These are phyloP conservation scores for Symbiotaphrina buchneri DNA, from an alignment of 495 filamentous ascomycete genomes.

Conservation along the genomic window DNA sequence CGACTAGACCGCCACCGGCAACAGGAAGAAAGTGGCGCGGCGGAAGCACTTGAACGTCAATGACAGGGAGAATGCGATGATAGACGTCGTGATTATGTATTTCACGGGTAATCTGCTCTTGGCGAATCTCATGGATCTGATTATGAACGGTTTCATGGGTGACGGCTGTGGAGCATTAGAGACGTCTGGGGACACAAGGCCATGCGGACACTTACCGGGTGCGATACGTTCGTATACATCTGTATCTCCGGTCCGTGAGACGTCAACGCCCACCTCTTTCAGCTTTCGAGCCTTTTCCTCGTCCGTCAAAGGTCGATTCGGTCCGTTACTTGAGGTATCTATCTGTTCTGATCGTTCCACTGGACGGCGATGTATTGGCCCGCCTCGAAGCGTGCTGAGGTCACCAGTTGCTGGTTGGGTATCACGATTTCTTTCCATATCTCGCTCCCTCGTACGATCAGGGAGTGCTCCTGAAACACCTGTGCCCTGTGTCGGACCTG, in stretches of 20 bases:
- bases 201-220: neutral
- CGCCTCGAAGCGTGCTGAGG: too few relatives aligned
- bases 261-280: too few relatives aligned
- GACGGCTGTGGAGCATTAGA: slow-evolving; percentile 17
- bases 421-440: too few relatives aligned
- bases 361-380: too few relatives aligned
- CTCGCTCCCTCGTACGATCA: too few relatives aligned
- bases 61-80: slow-evolving; percentile 27
- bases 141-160: slow-evolving; percentile 26
- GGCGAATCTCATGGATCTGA: slow-evolving; percentile 19
- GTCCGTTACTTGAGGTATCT: neutral
- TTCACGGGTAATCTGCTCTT: slow-evolving; percentile 28
- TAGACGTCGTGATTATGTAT: slow-evolving; percentile 30
- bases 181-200: neutral
- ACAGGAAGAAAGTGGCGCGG: slow-evolving; percentile 13
- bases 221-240: neutral
- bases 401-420: too few relatives aligned
- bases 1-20: slow-evolving; percentile 11
- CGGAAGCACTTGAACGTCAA: slow-evolving; percentile 21
- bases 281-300: neutral
- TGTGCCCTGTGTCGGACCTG: too few relatives aligned
- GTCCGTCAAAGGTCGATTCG: neutral
- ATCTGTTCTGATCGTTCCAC: neutral
- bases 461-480: too few relatives aligned
- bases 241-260: too few relatives aligned